A percentile compares a stretch with the other conserved stretches of the same genome.
phyloP scores from a whole-genome alignment of 805 yeast species.

The Saccharomycopsis babjevae region DNA sequence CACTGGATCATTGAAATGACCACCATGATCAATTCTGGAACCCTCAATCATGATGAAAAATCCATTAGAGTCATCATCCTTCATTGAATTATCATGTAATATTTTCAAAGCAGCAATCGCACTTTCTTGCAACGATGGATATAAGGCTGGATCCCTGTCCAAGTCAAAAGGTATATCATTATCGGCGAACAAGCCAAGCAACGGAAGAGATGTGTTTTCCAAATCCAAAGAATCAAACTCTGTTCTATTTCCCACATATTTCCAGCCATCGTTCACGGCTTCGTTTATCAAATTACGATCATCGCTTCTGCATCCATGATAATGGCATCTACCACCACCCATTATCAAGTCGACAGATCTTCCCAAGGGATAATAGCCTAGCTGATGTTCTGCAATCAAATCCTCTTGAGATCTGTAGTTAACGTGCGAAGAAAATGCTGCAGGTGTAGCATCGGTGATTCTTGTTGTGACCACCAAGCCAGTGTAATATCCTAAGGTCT shows the following conservation, averaged over 20 bases:
- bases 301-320: conserved; percentile 66
- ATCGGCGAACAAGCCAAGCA: conserved; percentile 65
- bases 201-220: conserved; percentile 53
- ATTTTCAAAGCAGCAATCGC: conserved; percentile 65
- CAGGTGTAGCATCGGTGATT: conserved; percentile 93
- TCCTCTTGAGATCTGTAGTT: conserved; percentile 70
- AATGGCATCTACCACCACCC: conserved; percentile 89
- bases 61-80: conserved; percentile 60
- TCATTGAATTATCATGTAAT: conserved; percentile 48
- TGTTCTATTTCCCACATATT: conserved; percentile 46
- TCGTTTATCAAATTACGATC: conserved; percentile 54
- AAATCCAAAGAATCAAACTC: conserved; percentile 45
- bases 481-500: conserved; percentile 67
- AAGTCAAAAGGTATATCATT: conserved; percentile 77
- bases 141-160: conserved; percentile 47
- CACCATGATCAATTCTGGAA: conserved; percentile 91
- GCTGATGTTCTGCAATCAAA: conserved; percentile 76
- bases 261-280: conserved; percentile 54
- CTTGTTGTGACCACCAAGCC: conserved; percentile 91
- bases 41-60: conserved; percentile 86
- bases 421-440: conserved; percentile 76
- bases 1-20: conserved; percentile 88
- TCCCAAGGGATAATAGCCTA: conserved; percentile 76
- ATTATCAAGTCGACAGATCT: conserved; percentile 71
- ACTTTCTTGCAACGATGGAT: conserved; percentile 76